phyloP scores from a whole-genome alignment of 2,329 filamentous ascomycete species.

The Didymella sp. region DNA sequence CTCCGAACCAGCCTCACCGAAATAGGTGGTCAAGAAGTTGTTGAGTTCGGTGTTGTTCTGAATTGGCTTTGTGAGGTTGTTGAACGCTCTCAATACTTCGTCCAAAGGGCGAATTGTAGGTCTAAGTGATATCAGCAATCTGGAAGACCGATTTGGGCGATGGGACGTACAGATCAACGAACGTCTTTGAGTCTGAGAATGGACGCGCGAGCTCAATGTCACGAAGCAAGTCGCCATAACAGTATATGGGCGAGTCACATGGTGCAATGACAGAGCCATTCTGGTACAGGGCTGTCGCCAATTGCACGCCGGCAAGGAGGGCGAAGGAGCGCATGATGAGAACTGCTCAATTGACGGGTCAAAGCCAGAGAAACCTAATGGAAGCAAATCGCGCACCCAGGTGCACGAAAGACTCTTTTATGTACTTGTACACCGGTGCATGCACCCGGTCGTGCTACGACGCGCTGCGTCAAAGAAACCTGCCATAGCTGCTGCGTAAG shows the following conservation, averaged over 20 bases:
- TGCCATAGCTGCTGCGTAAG: slow-evolving; percentile 22
- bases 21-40: slow-evolving; percentile 68
- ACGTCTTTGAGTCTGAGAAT: slow-evolving; percentile 73
- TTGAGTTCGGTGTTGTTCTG: slow-evolving; percentile 68
- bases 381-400: not conserved
- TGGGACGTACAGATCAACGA: slow-evolving; percentile 61
- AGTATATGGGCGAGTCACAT: slow-evolving; percentile 73
- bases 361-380: slow-evolving; percentile 3
- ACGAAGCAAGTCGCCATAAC: slow-evolving; percentile 68
- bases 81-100: slow-evolving; percentile 68
- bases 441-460: slow-evolving; percentile 13
- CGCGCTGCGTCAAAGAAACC: slow-evolving; percentile 24
- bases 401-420: slow-evolving; percentile 1
- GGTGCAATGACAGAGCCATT: slow-evolving; percentile 68
- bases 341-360: slow-evolving; percentile 8
- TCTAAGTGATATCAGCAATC: slow-evolving; percentile 48
- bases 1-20: slow-evolving; percentile 69
- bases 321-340: slow-evolving; percentile 24
- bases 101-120: slow-evolving; percentile 66
- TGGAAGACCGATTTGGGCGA: not conserved
- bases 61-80: slow-evolving; percentile 65
- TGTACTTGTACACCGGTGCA: slow-evolving; percentile 11
- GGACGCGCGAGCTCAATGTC: slow-evolving; percentile 69
- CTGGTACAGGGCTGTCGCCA: slow-evolving; percentile 59
- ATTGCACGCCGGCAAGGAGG: slow-evolving; percentile 31